phyloP scores from a whole-genome alignment of 148 eudicot species.

The Rhododendron molle region DNA sequence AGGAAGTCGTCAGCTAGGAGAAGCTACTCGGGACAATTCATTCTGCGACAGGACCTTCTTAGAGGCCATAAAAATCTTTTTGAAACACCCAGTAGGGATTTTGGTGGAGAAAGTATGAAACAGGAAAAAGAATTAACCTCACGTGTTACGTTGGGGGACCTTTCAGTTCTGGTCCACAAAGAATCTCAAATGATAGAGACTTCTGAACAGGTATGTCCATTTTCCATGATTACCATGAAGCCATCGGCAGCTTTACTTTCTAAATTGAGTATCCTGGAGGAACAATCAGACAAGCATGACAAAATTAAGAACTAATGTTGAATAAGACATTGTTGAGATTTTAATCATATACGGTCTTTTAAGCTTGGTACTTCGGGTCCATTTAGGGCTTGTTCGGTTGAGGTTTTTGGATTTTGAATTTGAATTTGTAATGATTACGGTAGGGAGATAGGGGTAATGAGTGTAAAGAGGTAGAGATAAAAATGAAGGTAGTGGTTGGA shows the following conservation, averaged over 20 bases:
- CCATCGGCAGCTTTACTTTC: neutral
- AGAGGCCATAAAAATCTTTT: conserved; percentile 17
- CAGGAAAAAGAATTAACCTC: conserved; percentile 9
- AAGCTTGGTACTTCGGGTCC: neutral
- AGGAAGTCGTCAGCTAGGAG: conserved; percentile 20
- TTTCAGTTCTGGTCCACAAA: neutral
- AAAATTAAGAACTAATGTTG: neutral
- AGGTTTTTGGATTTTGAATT: no score
- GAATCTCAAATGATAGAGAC: conserved; percentile 6
- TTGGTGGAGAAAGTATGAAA: conserved; percentile 9
- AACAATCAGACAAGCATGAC: neutral
- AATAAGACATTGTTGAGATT: neutral
- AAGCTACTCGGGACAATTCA: conserved; percentile 30
- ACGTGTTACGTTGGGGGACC: neutral
- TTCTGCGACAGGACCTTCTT: conserved; percentile 25
- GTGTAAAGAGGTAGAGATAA: no score
- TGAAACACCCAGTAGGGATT: conserved; percentile 12
- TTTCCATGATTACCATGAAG: neutral
- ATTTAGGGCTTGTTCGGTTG: no score
- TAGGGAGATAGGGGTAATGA: no score
- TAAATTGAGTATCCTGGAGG: neutral
- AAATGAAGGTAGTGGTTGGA: no score
- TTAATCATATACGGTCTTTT: neutral
- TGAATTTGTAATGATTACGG: no score
- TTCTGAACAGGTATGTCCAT: conserved; percentile 19